phyloP scores from a whole-genome alignment of 306 rosid genomes.

The Cucumis melo region DNA sequence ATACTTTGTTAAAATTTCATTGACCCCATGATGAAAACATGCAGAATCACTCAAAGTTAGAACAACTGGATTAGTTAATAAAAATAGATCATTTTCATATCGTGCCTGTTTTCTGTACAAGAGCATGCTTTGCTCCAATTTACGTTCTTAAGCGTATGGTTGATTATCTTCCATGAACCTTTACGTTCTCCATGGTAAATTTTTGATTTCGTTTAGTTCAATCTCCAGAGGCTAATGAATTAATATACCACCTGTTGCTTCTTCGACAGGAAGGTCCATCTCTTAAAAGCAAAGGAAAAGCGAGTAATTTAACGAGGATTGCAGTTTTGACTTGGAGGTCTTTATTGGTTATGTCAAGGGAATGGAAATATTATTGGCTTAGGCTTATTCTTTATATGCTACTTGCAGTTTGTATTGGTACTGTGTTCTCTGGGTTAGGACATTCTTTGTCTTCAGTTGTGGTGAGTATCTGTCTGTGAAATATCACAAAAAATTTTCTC shows the following conservation, averaged over 20 bases:
- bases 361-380: conserved; percentile 97
- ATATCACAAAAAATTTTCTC: background rate
- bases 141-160: background rate
- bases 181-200: background rate
- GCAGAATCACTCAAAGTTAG: background rate
- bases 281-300: conserved; percentile 93
- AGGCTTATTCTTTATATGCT: conserved; percentile 90
- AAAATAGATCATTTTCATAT: background rate
- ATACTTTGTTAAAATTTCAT: background rate
- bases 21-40: background rate
- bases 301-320: conserved; percentile 51
- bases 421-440: conserved; percentile 85
- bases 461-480: conserved; percentile 34
- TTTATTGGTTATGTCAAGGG: conserved; percentile 88
- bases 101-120: background rate
- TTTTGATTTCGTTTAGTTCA: background rate
- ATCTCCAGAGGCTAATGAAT: background rate
- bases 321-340: conserved; percentile 99
- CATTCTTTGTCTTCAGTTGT: conserved; percentile 89
- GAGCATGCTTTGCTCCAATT: background rate
- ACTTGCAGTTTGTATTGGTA: conserved; percentile 69
- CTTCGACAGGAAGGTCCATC: conserved; percentile 74
- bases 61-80: background rate
- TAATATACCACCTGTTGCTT: conserved; percentile 18
- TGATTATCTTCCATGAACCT: background rate